Evolutionary conservation across 148 eudicot species (phyloP).

Genomic region (Chenopodium suecicum): DNA sequence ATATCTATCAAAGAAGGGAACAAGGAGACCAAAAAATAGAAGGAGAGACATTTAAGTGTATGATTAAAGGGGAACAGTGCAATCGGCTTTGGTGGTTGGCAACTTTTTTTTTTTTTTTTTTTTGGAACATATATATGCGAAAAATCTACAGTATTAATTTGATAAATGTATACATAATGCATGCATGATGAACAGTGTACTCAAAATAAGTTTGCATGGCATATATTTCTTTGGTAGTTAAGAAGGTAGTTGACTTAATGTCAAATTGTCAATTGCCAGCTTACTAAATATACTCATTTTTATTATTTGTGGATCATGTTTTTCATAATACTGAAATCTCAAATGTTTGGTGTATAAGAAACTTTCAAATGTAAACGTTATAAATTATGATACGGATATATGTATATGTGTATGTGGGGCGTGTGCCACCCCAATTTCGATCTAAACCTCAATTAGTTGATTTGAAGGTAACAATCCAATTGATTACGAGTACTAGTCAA

Average conservation of each 20-base stretch:
- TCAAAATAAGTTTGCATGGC: neutral
- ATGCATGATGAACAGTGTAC: neutral
- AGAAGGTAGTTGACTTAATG: slow-evolving; percentile 10
- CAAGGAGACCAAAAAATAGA: slow-evolving; percentile 30
- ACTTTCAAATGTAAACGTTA: neutral
- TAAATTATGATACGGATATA: neutral
- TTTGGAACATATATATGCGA: neutral
- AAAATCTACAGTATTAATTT: neutral
- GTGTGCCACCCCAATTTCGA: neutral
- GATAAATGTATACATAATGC: neutral
- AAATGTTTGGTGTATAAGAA: neutral
- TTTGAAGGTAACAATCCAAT: too few species aligned
- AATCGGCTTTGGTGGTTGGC: slow-evolving; percentile 13
- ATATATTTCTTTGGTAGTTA: slow-evolving; percentile 15
- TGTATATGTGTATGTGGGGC: too few species aligned
- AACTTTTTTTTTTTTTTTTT: neutral
- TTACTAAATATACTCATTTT: neutral
- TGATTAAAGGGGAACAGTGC: slow-evolving; percentile 26
- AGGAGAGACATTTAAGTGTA: slow-evolving; percentile 22
- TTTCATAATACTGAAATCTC: neutral
- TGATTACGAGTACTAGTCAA: too few species aligned
- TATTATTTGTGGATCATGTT: neutral
- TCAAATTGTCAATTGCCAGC: neutral
- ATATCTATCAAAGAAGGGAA: slow-evolving; percentile 8
- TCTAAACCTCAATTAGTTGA: neutral